Percentiles rank a stretch among this genome's conserved stretches.
These are phyloP conservation scores for Cyathus striatus DNA, from an alignment of 768 basidiomycete species.

Conservation along the genomic window DNA sequence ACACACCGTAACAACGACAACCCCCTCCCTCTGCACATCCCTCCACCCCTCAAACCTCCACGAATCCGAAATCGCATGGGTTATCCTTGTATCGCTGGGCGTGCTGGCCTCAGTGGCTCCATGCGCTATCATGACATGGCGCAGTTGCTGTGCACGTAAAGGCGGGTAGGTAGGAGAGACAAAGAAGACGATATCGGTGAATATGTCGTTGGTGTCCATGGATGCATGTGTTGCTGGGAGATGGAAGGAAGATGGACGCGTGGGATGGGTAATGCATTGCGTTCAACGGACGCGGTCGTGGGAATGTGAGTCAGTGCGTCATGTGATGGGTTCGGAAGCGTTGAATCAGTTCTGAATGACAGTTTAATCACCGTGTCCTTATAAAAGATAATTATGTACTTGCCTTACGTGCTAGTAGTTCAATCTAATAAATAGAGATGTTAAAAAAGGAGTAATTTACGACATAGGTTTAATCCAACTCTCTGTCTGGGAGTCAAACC, in stretches of 20 bases:
- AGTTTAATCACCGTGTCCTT: no score
- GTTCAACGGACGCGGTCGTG: not conserved
- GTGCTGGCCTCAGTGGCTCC: constrained; percentile 38
- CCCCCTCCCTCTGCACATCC: constrained; percentile 24
- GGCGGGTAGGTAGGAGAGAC: constrained; percentile 45
- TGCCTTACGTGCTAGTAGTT: no score
- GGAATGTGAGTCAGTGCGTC: no score
- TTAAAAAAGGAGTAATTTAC: no score
- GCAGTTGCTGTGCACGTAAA: constrained; percentile 36
- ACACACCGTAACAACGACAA: constrained; percentile 31
- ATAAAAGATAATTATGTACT: no score
- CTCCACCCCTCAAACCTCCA: constrained; percentile 51
- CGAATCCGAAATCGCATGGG: constrained; percentile 56
- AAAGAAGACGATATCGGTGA: constrained; percentile 38
- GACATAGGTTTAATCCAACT: no score
- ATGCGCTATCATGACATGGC: constrained; percentile 42
- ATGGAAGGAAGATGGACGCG: constrained; percentile 3
- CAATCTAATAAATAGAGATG: no score
- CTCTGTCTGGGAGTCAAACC: no score
- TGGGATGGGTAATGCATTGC: not conserved
- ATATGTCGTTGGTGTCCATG: constrained; percentile 11
- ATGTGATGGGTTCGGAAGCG: no score
- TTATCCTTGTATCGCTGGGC: constrained; percentile 25
- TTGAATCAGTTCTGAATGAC: no score
- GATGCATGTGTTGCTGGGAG: not conserved